Evolutionary conservation across 208 protist genomes (phyloP).

Genomic region (Trypanosomatidae sp.): DNA sequence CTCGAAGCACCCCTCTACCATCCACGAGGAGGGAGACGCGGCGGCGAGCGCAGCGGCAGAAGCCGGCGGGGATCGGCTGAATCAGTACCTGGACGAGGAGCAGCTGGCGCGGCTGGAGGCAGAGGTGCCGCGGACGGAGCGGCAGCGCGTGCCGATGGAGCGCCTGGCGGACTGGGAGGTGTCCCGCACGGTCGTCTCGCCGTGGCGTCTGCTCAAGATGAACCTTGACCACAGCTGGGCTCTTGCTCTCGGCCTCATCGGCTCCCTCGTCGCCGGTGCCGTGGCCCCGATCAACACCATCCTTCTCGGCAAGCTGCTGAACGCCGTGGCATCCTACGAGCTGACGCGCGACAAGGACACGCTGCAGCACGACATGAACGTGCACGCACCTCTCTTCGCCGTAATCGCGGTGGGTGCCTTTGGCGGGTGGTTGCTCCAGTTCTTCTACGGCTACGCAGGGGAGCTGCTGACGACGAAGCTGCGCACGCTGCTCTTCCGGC

Average conservation of each 20-base stretch:
- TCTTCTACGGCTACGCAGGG: slow-evolving; percentile 73
- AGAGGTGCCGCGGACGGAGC: slow-evolving; percentile 50
- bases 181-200: slow-evolving; percentile 32
- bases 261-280: slow-evolving; percentile 45
- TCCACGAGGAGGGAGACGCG: too few relatives aligned
- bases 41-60: too few relatives aligned
- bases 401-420: slow-evolving; percentile 38
- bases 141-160: slow-evolving; percentile 57
- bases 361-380: too few relatives aligned
- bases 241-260: slow-evolving; percentile 46
- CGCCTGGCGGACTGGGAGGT: slow-evolving; percentile 64
- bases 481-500: slow-evolving; percentile 59
- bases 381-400: slow-evolving; percentile 54
- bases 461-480: slow-evolving; percentile 69
- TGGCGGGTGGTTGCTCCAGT: slow-evolving; percentile 48
- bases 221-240: slow-evolving; percentile 37
- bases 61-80: slow-evolving; percentile 30
- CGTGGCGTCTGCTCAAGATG: slow-evolving; percentile 47
- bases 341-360: too few relatives aligned
- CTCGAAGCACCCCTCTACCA: too few relatives aligned
- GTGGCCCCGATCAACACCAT: slow-evolving; percentile 41
- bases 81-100: slow-evolving; percentile 44
- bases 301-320: slow-evolving; percentile 53
- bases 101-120: slow-evolving; percentile 41
- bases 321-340: too few relatives aligned